Conservation (phyloP, 2,329 filamentous ascomycete species). For the Fusarium sp. region DNA sequence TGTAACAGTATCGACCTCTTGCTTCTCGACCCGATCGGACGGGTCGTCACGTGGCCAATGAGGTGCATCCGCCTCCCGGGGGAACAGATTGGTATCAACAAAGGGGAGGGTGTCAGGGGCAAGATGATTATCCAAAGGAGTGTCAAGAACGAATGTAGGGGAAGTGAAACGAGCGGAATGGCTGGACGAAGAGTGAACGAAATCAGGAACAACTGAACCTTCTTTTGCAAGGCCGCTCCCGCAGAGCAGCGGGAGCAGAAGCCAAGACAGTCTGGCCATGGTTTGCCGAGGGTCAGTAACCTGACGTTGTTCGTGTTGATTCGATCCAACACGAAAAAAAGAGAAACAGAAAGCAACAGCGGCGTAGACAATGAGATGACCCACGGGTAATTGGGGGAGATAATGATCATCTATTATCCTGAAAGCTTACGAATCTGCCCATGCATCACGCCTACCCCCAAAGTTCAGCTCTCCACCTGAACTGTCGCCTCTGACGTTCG, state of each 20-base stretch:
- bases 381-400: background rate
- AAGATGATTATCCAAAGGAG: constrained; percentile 15
- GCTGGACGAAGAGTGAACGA: constrained; percentile 32
- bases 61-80: background rate
- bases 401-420: background rate
- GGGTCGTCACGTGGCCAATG: background rate
- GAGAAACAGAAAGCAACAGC: background rate
- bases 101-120: background rate
- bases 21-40: background rate
- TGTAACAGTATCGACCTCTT: background rate
- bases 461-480: background rate
- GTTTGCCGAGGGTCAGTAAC: background rate
- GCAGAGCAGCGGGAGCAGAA: constrained; percentile 25
- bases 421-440: background rate
- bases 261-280: constrained; percentile 31
- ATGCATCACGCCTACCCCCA: background rate
- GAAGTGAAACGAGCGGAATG: constrained; percentile 23
- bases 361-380: background rate
- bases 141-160: constrained; percentile 18
- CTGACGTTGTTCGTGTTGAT: constrained; percentile 17
- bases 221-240: constrained; percentile 33
- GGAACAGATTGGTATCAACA: background rate
- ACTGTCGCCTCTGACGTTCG: background rate
- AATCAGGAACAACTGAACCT: constrained; percentile 31
- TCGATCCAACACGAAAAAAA: constrained; percentile 17